phyloP scores from a whole-genome alignment of 2,329 filamentous ascomycete genomes.

The Zasmidium angulare region DNA sequence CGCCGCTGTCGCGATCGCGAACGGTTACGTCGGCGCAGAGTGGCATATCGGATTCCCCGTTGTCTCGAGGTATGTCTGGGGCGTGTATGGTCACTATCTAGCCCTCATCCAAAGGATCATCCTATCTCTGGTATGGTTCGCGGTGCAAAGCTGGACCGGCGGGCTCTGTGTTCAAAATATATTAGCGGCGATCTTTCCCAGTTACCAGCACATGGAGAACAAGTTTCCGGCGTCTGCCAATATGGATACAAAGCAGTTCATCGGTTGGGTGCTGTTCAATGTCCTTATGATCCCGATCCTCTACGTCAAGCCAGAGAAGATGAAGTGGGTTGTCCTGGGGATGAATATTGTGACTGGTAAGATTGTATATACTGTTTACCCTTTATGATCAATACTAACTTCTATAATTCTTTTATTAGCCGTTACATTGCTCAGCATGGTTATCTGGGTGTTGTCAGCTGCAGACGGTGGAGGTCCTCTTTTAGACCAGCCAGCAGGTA shows the following conservation, averaged over 20 bases:
- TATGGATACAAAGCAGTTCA: conserved; percentile 48
- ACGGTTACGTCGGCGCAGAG: conserved; percentile 44
- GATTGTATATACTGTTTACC: no score
- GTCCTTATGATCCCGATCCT: conserved; percentile 47
- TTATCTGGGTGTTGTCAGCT: conserved; percentile 61
- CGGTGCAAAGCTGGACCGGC: conserved; percentile 65
- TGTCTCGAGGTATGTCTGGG: conserved; percentile 55
- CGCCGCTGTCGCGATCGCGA: conserved; percentile 59
- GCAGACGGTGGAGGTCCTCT: conserved; percentile 52
- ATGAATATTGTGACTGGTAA: conserved; percentile 48
- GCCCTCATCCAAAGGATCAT: conserved; percentile 55
- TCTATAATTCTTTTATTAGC: no score
- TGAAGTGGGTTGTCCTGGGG: conserved; percentile 42
- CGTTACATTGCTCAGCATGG: conserved; percentile 45
- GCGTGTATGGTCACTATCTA: conserved; percentile 56
- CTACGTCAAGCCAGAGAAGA: conserved; percentile 45
- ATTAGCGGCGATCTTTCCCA: conserved; percentile 58
- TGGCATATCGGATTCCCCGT: conserved; percentile 58
- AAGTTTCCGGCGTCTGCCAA: conserved; percentile 47
- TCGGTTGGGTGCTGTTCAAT: conserved; percentile 47
- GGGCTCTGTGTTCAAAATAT: conserved; percentile 54
- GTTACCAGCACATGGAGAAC: conserved; percentile 55
- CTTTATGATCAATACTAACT: no score
- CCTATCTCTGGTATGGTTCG: conserved; percentile 51
- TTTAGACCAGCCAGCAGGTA: conserved; percentile 28